Evolutionary conservation across 2,329 filamentous ascomycete species (phyloP), one percentile per base, ranked within the genome.

Genomic region (Penicillium sp.): DNA sequence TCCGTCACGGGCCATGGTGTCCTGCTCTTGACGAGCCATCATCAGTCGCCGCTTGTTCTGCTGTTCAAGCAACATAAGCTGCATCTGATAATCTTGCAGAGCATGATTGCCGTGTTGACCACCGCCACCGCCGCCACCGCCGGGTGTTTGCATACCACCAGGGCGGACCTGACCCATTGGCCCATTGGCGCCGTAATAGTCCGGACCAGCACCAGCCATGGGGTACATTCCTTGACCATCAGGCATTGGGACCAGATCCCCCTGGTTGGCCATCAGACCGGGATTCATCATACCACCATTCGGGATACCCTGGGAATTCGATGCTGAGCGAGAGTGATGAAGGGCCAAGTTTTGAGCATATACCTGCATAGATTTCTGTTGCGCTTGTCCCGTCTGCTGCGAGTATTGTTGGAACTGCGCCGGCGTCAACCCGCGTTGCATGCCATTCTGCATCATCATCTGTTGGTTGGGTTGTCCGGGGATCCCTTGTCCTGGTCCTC

Each of bases 301-400:
- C 64, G 86, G 86, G 83, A 92, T 88, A 73, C 86, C 85, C 80
- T 91, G 90, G 74, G 87, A 88, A 72, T 88, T 88, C 83, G 94
- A 88, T 75, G 81, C 81, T 90, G 88, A 77, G 75, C 88, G 88
- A 73, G 71, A 69, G 69, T 92, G 89, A 75, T 93, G 89, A 75
- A 92, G 86, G 76, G 89, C 86, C 71, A 96, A 83, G 75, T 87
- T 90, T 76, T 91, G 86, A 72, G 90, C 86, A 82, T 96, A 96
- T 73, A 90, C 87, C 75, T 91, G 87, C 74, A 96, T 89, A 68
- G 88, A 88, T 80, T 95, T 95, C 70, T 87, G 83, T 79, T 93
- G 90, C 60, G 86, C 80, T 55, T 83, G 82, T 54, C 71, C 73
- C 77, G 80, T 22, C 24, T 47, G 75, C 71, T 80, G 81, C 73